Conservation (phyloP, 345 rosid species). For the Bruguiera sexangula region DNA sequence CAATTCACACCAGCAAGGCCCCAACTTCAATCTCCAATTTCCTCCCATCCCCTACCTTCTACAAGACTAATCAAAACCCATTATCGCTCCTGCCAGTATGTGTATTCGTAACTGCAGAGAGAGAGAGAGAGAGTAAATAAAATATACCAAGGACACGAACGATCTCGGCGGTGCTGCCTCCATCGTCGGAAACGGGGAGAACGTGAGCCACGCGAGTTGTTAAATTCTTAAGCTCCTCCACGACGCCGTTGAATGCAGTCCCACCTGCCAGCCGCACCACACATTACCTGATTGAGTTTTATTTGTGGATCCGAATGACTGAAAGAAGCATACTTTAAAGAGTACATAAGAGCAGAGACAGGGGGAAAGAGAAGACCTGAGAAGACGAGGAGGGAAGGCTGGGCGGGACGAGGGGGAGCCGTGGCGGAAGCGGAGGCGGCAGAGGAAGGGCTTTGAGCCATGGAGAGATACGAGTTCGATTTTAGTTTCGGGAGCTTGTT, state of each 20-base stretch:
- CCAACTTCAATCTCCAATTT: too few species aligned
- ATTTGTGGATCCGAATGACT: not conserved
- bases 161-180: slow-evolving; percentile 98
- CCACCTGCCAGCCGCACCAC: slow-evolving; percentile 48
- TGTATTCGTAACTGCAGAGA: too few species aligned
- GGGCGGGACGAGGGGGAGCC: slow-evolving; percentile 34
- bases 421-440: not conserved
- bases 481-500: slow-evolving; percentile 9
- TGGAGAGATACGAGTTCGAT: slow-evolving; percentile 3
- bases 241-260: slow-evolving; percentile 91
- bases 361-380: slow-evolving; percentile 42
- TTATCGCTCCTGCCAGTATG: too few species aligned
- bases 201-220: slow-evolving; percentile 88
- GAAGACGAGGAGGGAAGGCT: slow-evolving; percentile 86
- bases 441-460: slow-evolving; percentile 22
- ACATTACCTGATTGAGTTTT: not conserved
- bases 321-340: slow-evolving; percentile 3
- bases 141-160: slow-evolving; percentile 81
- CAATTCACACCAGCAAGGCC: too few species aligned
- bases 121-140: not conserved
- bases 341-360: too few species aligned
- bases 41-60: too few species aligned
- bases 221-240: slow-evolving; percentile 77
- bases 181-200: slow-evolving; percentile 94
- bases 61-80: too few species aligned